Conservation (phyloP, 331 rosid species). For the Cydonia oblonga region DNA sequence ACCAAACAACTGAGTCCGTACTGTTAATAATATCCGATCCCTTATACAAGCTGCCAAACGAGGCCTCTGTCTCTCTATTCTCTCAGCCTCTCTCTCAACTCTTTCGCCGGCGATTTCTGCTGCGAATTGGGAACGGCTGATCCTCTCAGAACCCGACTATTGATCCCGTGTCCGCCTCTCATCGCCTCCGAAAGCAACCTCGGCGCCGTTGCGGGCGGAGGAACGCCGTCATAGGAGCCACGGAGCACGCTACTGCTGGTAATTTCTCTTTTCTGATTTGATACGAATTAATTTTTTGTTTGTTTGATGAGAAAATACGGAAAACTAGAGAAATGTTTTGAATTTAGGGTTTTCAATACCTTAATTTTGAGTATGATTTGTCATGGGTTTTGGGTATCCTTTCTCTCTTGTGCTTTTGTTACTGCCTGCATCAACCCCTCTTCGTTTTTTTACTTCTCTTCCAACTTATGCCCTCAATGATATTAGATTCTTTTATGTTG, state of each 20-base stretch:
- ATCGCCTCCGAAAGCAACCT: background rate
- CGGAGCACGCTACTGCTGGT: too few species aligned
- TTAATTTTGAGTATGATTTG: background rate
- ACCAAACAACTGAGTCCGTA: too few species aligned
- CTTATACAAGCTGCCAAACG: too few species aligned
- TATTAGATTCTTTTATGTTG: background rate
- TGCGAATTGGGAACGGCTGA: too few species aligned
- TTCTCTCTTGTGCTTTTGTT: background rate
- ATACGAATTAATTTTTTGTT: background rate
- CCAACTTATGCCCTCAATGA: background rate
- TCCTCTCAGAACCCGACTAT: background rate
- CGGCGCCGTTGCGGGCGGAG: too few species aligned
- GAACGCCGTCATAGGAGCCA: too few species aligned
- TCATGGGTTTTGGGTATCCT: background rate
- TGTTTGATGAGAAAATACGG: background rate
- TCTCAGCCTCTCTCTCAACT: too few species aligned
- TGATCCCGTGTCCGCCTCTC: background rate
- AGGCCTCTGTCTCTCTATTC: too few species aligned
- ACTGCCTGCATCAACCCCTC: background rate
- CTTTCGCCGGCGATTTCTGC: too few species aligned
- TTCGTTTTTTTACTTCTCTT: background rate
- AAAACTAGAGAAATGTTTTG: background rate
- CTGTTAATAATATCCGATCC: too few species aligned
- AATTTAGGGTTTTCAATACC: background rate
- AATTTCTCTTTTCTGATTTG: too few species aligned